A percentile compares a stretch with the other conserved stretches of the same genome.
phyloP scores from a whole-genome alignment of 768 basidiomycete genomes.

The Xerocomellus amylosporus region DNA sequence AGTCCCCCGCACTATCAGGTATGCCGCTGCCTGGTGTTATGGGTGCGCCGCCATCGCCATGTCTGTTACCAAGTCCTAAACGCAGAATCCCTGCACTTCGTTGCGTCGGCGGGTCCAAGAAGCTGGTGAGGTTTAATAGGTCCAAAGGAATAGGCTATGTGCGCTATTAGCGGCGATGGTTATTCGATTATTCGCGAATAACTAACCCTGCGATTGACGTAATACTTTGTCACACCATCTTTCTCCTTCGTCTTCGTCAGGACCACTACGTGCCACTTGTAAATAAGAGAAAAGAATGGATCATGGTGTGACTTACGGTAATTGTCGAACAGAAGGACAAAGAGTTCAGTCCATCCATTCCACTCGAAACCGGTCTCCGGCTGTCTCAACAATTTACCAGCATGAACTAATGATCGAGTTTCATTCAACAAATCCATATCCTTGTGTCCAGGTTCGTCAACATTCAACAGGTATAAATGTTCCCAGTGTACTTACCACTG shows the following conservation, averaged over 20 bases:
- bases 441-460: conserved; percentile 26
- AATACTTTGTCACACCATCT: conserved; percentile 71
- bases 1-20: conserved; percentile 51
- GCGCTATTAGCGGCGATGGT: neutral
- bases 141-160: conserved; percentile 88
- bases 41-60: conserved; percentile 28
- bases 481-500: conserved; percentile 42
- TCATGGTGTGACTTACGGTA: conserved; percentile 59
- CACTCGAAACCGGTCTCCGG: conserved; percentile 86
- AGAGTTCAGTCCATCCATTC: conserved; percentile 89
- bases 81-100: conserved; percentile 72
- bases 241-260: conserved; percentile 83
- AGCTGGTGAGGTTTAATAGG: conserved; percentile 79
- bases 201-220: conserved; percentile 76
- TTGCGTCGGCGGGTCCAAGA: conserved; percentile 76
- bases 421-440: conserved; percentile 90
- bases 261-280: conserved; percentile 55
- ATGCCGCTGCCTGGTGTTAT: conserved; percentile 26
- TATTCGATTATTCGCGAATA: neutral
- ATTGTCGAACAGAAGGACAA: conserved; percentile 91
- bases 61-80: conserved; percentile 45
- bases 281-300: conserved; percentile 1
- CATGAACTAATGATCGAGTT: conserved; percentile 78
- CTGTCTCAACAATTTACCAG: conserved; percentile 79
- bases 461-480: neutral